These are phyloP conservation scores for Ramaria sp. DNA, from an alignment of 768 basidiomycete genomes.

Conservation along the genomic window DNA sequence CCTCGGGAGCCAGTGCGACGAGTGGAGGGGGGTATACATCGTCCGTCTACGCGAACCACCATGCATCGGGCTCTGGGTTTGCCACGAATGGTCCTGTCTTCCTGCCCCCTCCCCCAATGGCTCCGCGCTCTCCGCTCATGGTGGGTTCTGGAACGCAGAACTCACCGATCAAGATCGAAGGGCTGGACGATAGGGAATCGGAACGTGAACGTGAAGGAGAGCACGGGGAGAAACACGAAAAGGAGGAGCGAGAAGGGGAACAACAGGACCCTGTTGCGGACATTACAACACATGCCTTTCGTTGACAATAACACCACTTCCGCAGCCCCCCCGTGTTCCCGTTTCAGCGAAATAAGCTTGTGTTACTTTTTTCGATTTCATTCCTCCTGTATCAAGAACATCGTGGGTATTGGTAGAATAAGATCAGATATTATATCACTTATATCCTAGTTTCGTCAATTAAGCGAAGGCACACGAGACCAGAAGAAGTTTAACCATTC, in stretches of 20 bases:
- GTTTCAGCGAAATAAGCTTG: no score
- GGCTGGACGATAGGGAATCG: background rate
- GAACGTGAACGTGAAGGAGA: background rate
- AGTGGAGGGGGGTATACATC: no score
- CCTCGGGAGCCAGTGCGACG: no score
- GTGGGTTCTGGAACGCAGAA: background rate
- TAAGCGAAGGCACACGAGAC: no score
- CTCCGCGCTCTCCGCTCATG: background rate
- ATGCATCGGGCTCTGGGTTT: background rate
- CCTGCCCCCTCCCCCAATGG: background rate
- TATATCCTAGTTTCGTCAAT: no score
- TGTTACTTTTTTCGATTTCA: no score
- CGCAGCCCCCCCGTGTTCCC: no score
- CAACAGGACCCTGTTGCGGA: background rate
- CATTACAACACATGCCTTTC: background rate
- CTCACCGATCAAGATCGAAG: slow-evolving; percentile 1
- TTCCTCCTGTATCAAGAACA: no score
- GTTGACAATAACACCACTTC: background rate
- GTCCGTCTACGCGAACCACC: no score
- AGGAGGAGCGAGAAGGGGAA: background rate
- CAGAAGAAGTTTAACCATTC: no score
- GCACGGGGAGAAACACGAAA: background rate
- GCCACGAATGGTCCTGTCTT: background rate
- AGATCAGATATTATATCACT: no score
- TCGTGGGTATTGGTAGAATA: no score